Conservation (phyloP, 192 early-diverging fungal genomes). For the Jimgerdemannia flammicorona region DNA sequence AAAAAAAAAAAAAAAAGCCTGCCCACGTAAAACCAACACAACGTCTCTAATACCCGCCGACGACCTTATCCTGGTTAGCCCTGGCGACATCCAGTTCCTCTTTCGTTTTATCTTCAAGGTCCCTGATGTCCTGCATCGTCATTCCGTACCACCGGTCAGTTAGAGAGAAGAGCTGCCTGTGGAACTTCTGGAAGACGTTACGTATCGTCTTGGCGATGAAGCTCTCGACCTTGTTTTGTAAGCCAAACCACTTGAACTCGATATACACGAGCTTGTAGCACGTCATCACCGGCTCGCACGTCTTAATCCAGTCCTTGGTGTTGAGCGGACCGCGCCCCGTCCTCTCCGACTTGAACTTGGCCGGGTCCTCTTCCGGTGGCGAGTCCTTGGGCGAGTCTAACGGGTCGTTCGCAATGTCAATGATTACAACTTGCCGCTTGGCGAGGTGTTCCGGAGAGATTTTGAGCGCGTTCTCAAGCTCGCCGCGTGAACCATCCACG, state of each 20-base stretch:
- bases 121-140: conserved; percentile 66
- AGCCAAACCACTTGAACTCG: conserved; percentile 73
- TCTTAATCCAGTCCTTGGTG: conserved; percentile 53
- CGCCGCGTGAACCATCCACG: conserved; percentile 61
- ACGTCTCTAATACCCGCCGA: neutral
- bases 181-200: conserved; percentile 61
- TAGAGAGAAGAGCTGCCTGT: conserved; percentile 75
- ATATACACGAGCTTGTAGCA: conserved; percentile 79
- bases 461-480: conserved; percentile 57
- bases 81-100: conserved; percentile 47
- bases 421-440: conserved; percentile 58
- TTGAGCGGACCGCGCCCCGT: conserved; percentile 66
- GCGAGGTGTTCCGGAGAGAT: conserved; percentile 38
- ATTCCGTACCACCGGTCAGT: conserved; percentile 78
- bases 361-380: conserved; percentile 64
- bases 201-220: conserved; percentile 59
- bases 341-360: conserved; percentile 56
- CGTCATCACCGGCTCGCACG: conserved; percentile 71
- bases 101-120: conserved; percentile 63
- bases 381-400: conserved; percentile 44
- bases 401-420: conserved; percentile 69
- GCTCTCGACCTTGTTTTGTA: conserved; percentile 62
- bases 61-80: neutral
- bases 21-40: no score
- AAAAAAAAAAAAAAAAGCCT: no score